Conservation (phyloP, 345 rosid species). For the Melaleuca alternifolia region DNA sequence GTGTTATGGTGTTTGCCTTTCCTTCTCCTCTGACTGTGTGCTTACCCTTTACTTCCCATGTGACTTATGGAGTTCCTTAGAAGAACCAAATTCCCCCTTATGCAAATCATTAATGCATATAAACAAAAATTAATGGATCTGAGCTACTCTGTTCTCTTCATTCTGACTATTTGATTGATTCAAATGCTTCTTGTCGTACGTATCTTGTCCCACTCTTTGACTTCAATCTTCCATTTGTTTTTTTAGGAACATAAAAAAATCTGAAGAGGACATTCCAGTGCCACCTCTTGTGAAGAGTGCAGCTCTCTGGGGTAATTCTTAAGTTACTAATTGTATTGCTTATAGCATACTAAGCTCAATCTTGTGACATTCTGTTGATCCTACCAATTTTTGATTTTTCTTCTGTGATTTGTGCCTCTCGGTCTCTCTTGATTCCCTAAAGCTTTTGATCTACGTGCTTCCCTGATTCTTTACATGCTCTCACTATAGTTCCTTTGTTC, state of each 20-base stretch:
- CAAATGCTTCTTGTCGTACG: neutral
- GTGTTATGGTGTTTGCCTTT: neutral
- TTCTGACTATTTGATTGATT: neutral
- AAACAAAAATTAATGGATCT: neutral
- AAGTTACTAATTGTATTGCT: neutral
- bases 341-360: neutral
- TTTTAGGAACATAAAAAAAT: conserved; percentile 60
- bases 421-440: neutral
- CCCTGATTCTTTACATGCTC: neutral
- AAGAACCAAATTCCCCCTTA: neutral
- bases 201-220: neutral
- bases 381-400: neutral
- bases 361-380: neutral
- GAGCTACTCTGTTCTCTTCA: neutral
- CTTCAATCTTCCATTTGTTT: neutral
- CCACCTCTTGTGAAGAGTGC: conserved; percentile 92
- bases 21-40: neutral
- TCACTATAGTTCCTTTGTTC: neutral
- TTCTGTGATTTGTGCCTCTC: neutral
- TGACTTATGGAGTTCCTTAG: neutral
- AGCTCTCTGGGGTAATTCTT: conserved; percentile 77
- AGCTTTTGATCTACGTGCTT: neutral
- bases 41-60: neutral
- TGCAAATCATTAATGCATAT: neutral
- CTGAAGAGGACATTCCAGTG: conserved; percentile 78